Evolutionary conservation across 2,329 filamentous ascomycete species (phyloP), one percentile per base, ranked within the genome.

Genomic region (Monilinia aucupariae): DNA sequence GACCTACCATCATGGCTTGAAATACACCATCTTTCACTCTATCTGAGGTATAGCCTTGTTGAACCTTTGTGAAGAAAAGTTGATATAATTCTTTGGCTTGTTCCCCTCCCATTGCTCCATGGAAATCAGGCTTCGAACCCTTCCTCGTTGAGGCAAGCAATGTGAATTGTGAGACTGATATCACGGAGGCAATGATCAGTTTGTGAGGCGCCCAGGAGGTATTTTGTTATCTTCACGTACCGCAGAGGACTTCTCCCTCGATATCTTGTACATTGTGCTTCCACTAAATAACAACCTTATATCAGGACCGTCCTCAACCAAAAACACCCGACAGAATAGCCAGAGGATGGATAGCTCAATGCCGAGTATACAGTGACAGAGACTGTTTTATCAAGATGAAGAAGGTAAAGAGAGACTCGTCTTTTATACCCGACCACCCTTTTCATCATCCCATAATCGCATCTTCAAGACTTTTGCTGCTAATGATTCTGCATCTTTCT

Each of bases 21-120:
- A 99, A 99, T 37, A 93, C 86, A n/a, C 96, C 94, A 74, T 99
- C 88, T 74, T 96, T 92, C 64, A 99, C 92, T 67, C 82, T 87
- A 10, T 91, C 89, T 8, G 83, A 76, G 6, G 79, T 75, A 74
- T 97, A 96, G 3, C 85, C 81, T 61, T 86, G 81, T 70, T 86
- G 83, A 49, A 97, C 85, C 70, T 89, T 90, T 58, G 83, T 78
- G 69, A 92, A 85, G 78, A 99, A 97, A 73, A 88, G 81, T 62
- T 92, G 85, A 74, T 97, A 99, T 8, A 97, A 80, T 65, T 82
- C 82, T 70, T 86, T 90, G 30, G 93, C 94, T 63, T 92, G 85
- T 13, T 90, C 85, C 4, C 88, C 87, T 54, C 85, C 85, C 65
- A 93, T 87, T 7, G 94, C 92, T 15, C 89, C 90, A 74, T 96